A percentile compares a stretch with the other conserved stretches of the same genome.
These are phyloP conservation scores for Dimargaris cristalligena DNA, from an alignment of 192 early-diverging fungal genomes.

Conservation along the genomic window DNA sequence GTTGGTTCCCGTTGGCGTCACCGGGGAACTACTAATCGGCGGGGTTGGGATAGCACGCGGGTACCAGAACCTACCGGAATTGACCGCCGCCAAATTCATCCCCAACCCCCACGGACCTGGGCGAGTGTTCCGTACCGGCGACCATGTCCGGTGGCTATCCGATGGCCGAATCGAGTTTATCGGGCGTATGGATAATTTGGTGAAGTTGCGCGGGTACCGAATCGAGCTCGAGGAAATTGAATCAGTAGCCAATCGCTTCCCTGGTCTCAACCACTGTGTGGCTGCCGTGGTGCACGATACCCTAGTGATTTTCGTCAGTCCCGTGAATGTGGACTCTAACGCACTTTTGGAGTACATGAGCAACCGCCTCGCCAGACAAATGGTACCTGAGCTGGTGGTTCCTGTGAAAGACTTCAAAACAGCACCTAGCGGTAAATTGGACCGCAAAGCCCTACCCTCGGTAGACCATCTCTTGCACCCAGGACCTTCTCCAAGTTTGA, in stretches of 20 bases:
- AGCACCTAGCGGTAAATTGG: not conserved
- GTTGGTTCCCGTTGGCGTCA: not conserved
- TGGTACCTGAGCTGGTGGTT: too few relatives aligned
- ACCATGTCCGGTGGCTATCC: not conserved
- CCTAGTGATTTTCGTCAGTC: not conserved
- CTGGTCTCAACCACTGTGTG: not conserved
- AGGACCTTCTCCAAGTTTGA: too few relatives aligned
- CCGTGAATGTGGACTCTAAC: not conserved
- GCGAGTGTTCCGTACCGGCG: conserved; percentile 2
- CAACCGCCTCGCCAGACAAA: not conserved
- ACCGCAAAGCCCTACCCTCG: not conserved
- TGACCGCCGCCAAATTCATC: not conserved
- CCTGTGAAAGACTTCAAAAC: not conserved
- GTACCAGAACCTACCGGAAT: not conserved
- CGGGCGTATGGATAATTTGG: not conserved
- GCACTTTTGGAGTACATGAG: not conserved
- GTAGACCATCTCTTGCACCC: too few relatives aligned
- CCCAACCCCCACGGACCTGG: not conserved
- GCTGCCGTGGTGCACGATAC: not conserved
- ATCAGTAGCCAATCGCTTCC: conserved; percentile 6
- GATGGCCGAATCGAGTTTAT: conserved; percentile 7
- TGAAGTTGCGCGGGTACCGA: conserved; percentile 10
- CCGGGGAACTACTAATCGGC: not conserved
- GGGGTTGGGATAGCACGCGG: not conserved
- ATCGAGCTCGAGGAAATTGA: conserved; percentile 11